Base-by-base conservation (phyloP, 164 flowering plant genomes). In the Sextonia rubra region DNA sequence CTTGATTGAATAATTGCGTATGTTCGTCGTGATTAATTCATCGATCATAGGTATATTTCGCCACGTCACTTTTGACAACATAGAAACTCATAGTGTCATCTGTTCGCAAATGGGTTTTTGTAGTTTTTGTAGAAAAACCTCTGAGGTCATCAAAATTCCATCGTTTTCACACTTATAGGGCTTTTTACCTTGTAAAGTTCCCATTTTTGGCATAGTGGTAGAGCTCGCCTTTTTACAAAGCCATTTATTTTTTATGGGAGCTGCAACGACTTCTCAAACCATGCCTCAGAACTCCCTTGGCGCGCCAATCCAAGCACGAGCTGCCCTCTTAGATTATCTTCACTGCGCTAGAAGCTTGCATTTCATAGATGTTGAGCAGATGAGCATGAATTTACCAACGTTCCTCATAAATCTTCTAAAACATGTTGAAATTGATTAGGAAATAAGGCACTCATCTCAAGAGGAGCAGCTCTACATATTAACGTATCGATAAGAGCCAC, bases 291-390 rank as follows among this genome's bases (percentile, higher is more conserved):
- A 66, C 3, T 4, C 76, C 56, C 77, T 58, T 14, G 23, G 58
- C 0, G 32, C 30, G 14, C 64, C 25, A 23, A 70, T 49, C 49
- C 76, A 79, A 69, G 90, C 93, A 0, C 88, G 86, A 75, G 79
- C 75, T 73, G 91, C 87, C 65, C 74, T 91, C 30, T 72, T 89
- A 44, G 94, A 92, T 0, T 92, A 92, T 72, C 79, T 92, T 24
- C 86, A 92, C 58, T 73, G 60, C 60, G 90, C 97, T 69, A 82
- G 93, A 63, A 65, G 81, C 72, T 73, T 92, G 64, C 81, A 37
- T 56, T 88, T 88, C 61, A 4, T 71, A 55, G 91, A 88, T 77
- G 97, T 95, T 4, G 95, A 92, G 62, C 72, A 80, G 70, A 85
- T 90, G 76, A 87, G 95, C 76, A 88, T 73, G 77, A 87, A 89